Conservation (phyloP, 176 grass and related monocot species). For the Avena sativa region DNA sequence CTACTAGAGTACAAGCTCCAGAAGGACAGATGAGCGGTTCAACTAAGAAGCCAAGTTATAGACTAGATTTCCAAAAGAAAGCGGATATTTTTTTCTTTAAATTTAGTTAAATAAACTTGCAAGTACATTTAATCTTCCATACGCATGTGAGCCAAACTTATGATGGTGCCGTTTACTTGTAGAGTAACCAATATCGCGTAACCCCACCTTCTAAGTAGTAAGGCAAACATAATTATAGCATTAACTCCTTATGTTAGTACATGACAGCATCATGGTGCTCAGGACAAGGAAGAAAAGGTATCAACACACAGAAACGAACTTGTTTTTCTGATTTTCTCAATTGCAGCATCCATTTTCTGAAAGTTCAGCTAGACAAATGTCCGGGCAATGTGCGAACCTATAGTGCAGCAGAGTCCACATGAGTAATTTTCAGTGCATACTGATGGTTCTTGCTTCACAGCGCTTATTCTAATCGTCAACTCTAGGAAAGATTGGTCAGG, state of each 20-base stretch:
- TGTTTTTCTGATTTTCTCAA: slow-evolving; percentile 73
- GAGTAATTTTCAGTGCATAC: slow-evolving; percentile 62
- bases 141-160: not conserved
- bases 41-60: too few species aligned
- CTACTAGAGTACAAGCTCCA: not conserved
- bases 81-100: not conserved
- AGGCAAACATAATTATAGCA: not conserved
- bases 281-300: not conserved
- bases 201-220: not conserved
- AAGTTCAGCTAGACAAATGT: slow-evolving; percentile 84
- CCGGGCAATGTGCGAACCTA: slow-evolving; percentile 79
- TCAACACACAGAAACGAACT: slow-evolving; percentile 9
- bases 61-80: not conserved
- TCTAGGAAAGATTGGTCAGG: too few species aligned
- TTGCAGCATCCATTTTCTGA: slow-evolving; percentile 73
- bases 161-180: not conserved
- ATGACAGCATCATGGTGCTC: not conserved
- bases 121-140: not conserved
- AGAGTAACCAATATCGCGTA: not conserved
- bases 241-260: not conserved
- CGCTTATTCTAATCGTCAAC: too few species aligned
- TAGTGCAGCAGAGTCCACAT: slow-evolving; percentile 83
- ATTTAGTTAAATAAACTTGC: not conserved
- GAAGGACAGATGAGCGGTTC: too few species aligned
- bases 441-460: too few species aligned